A percentile compares a stretch with the other conserved stretches of the same genome.
Conservation (phyloP, 1,284 basidiomycete genomes). For the Amylostereum chailletii region DNA sequence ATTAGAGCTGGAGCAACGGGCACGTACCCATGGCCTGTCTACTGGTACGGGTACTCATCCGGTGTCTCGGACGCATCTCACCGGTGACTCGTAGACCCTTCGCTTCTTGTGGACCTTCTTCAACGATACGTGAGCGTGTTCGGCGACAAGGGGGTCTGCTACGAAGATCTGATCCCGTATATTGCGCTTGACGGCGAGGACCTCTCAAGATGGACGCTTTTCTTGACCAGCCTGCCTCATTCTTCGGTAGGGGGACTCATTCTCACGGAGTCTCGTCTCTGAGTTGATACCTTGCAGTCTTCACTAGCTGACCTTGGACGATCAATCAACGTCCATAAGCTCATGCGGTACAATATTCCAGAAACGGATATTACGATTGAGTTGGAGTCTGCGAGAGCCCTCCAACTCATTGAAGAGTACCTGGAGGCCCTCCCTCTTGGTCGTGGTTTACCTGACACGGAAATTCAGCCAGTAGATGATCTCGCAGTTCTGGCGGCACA, state of each 20-base stretch:
- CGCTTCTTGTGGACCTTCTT: conserved; percentile 36
- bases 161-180: conserved; percentile 75
- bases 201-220: conserved; percentile 43
- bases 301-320: conserved; percentile 42
- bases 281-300: conserved; percentile 24
- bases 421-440: conserved; percentile 60
- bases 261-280: too few relatives aligned
- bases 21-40: conserved; percentile 36
- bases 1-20: conserved; percentile 62
- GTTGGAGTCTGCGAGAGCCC: conserved; percentile 42
- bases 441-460: conserved; percentile 56
- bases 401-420: conserved; percentile 52
- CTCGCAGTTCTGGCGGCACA: conserved; percentile 69
- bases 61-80: not conserved
- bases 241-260: conserved; percentile 42
- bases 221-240: conserved; percentile 37
- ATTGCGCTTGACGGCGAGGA: conserved; percentile 38
- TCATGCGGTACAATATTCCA: conserved; percentile 52
- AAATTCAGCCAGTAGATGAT: conserved; percentile 85
- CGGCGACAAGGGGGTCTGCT: conserved; percentile 77
- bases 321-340: conserved; percentile 64
- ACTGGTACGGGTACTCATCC: conserved; percentile 25
- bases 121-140: conserved; percentile 65
- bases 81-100: conserved; percentile 28
- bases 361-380: conserved; percentile 41